A percentile compares a stretch with the other conserved stretches of the same genome.
Conservation (phyloP, 1,284 basidiomycete genomes). For the Cryptococcus neoformans region DNA sequence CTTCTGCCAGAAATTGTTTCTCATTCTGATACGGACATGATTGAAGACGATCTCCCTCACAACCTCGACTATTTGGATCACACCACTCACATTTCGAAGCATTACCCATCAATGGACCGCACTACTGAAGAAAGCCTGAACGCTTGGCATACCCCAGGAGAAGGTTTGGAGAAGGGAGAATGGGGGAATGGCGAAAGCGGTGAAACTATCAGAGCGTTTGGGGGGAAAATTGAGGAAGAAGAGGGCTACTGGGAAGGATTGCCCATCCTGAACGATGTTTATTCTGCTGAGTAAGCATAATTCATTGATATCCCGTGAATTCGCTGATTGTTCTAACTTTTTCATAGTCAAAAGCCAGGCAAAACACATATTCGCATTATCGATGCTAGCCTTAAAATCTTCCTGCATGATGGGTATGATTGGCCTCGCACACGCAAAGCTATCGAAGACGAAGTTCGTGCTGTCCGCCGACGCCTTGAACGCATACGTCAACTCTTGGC, state of each 20-base stretch:
- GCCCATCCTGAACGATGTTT: conserved; percentile 47
- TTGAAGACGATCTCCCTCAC: conserved; percentile 83
- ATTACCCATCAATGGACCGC: conserved; percentile 58
- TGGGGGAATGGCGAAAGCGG: conserved; percentile 57
- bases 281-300: conserved; percentile 27
- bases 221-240: conserved; percentile 48
- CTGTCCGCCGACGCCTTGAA: conserved; percentile 78
- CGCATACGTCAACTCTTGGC: conserved; percentile 94
- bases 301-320: neutral
- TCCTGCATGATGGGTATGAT: conserved; percentile 90
- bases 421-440: conserved; percentile 80
- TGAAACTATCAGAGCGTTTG: conserved; percentile 77
- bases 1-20: conserved; percentile 61
- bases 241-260: conserved; percentile 72
- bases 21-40: conserved; percentile 87
- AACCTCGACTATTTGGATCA: conserved; percentile 84
- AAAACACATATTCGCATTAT: conserved; percentile 55
- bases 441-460: conserved; percentile 84
- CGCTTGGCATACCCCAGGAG: conserved; percentile 37
- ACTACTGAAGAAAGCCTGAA: conserved; percentile 55
- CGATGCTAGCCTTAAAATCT: conserved; percentile 62
- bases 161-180: conserved; percentile 13
- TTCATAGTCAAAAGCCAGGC: conserved; percentile 17
- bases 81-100: conserved; percentile 46
- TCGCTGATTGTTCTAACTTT: neutral